A percentile compares a stretch with the other conserved stretches of the same genome.
Conservation (phyloP, 108 stramenopile species). For the Nitzschia sp. region DNA sequence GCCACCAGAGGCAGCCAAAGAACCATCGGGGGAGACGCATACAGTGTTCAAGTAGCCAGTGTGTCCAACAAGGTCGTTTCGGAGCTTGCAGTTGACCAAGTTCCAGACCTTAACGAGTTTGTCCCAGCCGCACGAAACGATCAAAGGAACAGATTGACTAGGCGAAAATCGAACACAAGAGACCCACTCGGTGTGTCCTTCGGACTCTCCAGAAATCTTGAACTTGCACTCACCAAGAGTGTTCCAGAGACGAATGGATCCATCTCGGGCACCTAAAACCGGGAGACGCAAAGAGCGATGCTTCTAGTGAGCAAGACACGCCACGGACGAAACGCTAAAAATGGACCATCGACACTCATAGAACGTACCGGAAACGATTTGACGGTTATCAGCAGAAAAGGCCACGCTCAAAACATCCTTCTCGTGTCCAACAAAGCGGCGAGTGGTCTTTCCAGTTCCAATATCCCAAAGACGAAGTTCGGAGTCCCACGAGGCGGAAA, state of each 20-base stretch:
- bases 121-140: constrained; percentile 99
- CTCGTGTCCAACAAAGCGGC: constrained; percentile 98
- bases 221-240: constrained; percentile 98
- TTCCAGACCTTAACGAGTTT: constrained; percentile 99
- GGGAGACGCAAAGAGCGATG: constrained; percentile 2
- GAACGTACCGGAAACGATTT: constrained; percentile 93
- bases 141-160: constrained; percentile 88
- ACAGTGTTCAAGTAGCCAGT: constrained; percentile 99
- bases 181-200: constrained; percentile 99
- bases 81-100: constrained; percentile 98
- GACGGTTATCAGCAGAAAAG: constrained; percentile 98
- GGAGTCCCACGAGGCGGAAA: constrained; percentile 97
- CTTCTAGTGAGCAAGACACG: not conserved
- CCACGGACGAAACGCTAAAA: no score
- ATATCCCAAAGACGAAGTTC: constrained; percentile 99
- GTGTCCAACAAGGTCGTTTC: constrained; percentile 98
- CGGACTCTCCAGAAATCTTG: constrained; percentile 74
- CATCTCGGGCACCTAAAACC: constrained; percentile 95
- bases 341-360: no score
- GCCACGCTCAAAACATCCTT: constrained; percentile 99
- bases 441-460: constrained; percentile 94
- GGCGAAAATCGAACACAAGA: constrained; percentile 99
- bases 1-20: constrained; percentile 98
- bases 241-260: constrained; percentile 99
- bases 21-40: constrained; percentile 99